These are phyloP conservation scores for Neonectria punicea DNA, from an alignment of 2,329 filamentous ascomycete species.

Conservation along the genomic window DNA sequence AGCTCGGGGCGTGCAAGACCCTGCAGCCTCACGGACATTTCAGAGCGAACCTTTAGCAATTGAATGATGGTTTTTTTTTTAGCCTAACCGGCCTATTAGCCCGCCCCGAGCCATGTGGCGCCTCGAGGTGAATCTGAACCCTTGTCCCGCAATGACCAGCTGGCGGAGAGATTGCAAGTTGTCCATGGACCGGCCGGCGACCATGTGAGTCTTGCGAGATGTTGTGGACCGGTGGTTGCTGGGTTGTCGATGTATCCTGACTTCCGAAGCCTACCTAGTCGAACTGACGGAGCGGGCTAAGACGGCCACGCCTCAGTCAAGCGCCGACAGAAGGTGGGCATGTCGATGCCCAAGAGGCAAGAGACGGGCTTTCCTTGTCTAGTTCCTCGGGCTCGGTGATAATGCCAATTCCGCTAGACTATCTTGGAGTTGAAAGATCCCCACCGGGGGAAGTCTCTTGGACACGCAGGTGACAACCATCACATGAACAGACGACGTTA, in stretches of 20 bases:
- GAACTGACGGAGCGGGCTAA: neutral
- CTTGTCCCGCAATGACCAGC: constrained; percentile 22
- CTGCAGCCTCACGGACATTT: constrained; percentile 18
- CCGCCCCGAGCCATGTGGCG: constrained; percentile 14
- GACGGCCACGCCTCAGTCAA: neutral
- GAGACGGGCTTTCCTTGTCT: neutral
- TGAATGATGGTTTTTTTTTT: constrained; percentile 23
- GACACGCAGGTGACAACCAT: constrained; percentile 21
- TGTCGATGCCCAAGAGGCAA: constrained; percentile 4
- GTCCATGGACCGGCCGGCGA: neutral
- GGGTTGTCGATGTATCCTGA: constrained; percentile 16
- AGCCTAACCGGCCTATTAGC: neutral
- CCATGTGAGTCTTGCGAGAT: constrained; percentile 5
- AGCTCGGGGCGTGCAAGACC: constrained; percentile 10
- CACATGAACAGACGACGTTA: constrained; percentile 27
- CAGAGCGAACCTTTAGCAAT: constrained; percentile 15
- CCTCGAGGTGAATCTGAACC: constrained; percentile 17
- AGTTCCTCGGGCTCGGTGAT: constrained; percentile 4
- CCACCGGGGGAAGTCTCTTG: neutral
- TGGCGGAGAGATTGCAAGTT: constrained; percentile 3
- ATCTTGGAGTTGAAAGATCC: neutral
- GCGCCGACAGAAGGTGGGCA: neutral
- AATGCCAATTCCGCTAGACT: constrained; percentile 14
- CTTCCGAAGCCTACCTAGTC: constrained; percentile 8
- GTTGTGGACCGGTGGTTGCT: neutral